Base-by-base conservation (phyloP, 345 rosid species). In the Rhizophora mangle region DNA sequence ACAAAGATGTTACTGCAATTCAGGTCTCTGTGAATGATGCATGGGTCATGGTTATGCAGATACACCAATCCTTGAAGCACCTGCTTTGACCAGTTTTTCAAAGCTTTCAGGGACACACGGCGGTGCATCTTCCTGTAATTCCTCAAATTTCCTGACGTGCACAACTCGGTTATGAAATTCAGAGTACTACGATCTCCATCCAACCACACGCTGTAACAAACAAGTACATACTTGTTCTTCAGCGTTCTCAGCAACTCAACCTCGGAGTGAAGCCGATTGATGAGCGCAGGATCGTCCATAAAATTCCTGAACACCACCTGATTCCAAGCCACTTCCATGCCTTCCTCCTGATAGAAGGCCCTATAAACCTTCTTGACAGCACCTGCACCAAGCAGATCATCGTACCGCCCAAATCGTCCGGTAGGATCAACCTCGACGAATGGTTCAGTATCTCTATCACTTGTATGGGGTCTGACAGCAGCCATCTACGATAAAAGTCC, bases 271-370 rank as follows among this genome's bases (percentile, higher is more conserved):
- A 88, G 85, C 77, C 90, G 60, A 22, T 79, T 78, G 72, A 88
- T 80, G 61, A 88, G 66, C 52, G 74, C 74, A 0, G 85, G 85
- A 63, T 88, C 87, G 10, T 81, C 85, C 18, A 72, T 73, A 63
- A 84, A 85, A 30, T 77, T 79, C 49, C 83, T 73, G 76, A 88
- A 67, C 53, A 81, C 80, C 55, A 86, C 93, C 75, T 83, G 90
- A 75, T 88, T 88, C 93, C 93, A 88, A 3, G 90, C 93, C 71
- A 88, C 93, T 78, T 88, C 90, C 27, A 82, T 86, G 9, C 90
- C 90, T 83, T 88, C 93, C 76, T 84, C 88, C 72, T 88, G 88
- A 74, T 88, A 90, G 59, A 88, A 88, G 22, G 85, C 92, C 61
- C 92, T 79, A 32, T 88, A 88, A 32, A 88, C 92, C 75, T 84